Evolutionary conservation across 148 eudicot species (phyloP), one percentile per base, ranked within the genome.

Genomic region (Nyssa sinensis): DNA sequence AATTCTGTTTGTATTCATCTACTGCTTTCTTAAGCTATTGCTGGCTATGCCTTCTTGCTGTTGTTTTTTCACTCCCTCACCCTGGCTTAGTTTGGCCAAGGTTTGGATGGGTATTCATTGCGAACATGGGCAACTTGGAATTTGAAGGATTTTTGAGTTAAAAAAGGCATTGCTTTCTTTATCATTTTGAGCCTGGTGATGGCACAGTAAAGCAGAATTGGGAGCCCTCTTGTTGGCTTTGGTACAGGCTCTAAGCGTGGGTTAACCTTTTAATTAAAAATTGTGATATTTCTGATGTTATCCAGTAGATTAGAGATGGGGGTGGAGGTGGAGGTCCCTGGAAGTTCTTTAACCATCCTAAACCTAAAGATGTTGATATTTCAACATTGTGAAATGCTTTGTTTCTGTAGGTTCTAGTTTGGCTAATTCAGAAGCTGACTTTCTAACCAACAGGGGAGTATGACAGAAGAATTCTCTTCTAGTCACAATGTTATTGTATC

Each of bases 311-410:
- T 68, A 69, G 28, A 30, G 39, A 30, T 51, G 30, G 35, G 19
- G 57, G 59, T 67, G 27, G 21, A 69, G 57, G 59, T 67, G 27
- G 21, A 69, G 61, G 62, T 49, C 35, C 12, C 28, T 44, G 24
- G 51, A 47, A 19, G 25, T 2, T 5, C 30, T 49, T 17, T 49
- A 4, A 49, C 57, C 57, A 49, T 13, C 57, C 57, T 9, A 49
- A 1, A 49, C 57, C 57, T 9, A 49, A 1, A 49, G 57, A 12
- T 4, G 21, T 49, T 49, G 57, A 49, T 49, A 49, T 37, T 37
- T 37, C 44, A 37, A 4, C 44, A 37, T 3, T 37, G 44, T 37
- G n/a, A n/a, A n/a, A n/a, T 37, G 4, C 9, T 37, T 37, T 3
- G 44, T 37, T 3, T 37, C 5, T 37, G 5, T 37, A 37, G 44